Evolutionary conservation across 352 stramenopile genomes (phyloP), one percentile per base, ranked within the genome.

Genomic region (Globisporangium ultimum): DNA sequence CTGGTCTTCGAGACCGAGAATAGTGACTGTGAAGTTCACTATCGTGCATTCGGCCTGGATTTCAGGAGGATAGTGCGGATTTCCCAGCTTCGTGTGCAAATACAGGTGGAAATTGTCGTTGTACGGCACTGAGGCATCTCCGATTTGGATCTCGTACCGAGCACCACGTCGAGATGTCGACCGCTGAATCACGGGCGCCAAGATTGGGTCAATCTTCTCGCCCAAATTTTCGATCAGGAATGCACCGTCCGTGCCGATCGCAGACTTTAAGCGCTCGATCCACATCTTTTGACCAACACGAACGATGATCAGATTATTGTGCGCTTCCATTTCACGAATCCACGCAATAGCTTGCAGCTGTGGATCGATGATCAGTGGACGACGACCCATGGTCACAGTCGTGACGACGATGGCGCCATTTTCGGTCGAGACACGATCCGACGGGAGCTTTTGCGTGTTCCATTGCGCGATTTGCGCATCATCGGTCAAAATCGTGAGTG

Each of bases 151-250:
- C 64, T 97, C 97, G 62, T 96, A 93, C 17, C 93, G 94, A 6
- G 91, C 87, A 42, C 93, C 93, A 48, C 92, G 83, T 48, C 96
- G 95, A 49, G 96, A 98, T 14, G 91, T 97, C 7, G 93, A 97
- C 12, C 93, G 89, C 66, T 98, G 93, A 58, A 98, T 98, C 7
- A 98, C 88, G 0, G 93, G 93, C 11, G 88, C 91, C 12, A 98
- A 64, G 50, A 98, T 97, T 18, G 91, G 93, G 48, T 98, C 93
- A 45, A 98, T 93, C 62, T 95, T 96, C 70, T 98, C 93, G 34
- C 88, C 91, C 15, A 98, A 63, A 63, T 98, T 98, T 61, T 98
- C 93, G 48, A 98, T 98, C 32, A 98, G 52, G 63, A 98, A 96
- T 8, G 90, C 90, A 0, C 84, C 86, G 57, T 97, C 93, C 13